Conservation (phyloP, 352 stramenopile species). For the Globisporangium takayamanum region DNA sequence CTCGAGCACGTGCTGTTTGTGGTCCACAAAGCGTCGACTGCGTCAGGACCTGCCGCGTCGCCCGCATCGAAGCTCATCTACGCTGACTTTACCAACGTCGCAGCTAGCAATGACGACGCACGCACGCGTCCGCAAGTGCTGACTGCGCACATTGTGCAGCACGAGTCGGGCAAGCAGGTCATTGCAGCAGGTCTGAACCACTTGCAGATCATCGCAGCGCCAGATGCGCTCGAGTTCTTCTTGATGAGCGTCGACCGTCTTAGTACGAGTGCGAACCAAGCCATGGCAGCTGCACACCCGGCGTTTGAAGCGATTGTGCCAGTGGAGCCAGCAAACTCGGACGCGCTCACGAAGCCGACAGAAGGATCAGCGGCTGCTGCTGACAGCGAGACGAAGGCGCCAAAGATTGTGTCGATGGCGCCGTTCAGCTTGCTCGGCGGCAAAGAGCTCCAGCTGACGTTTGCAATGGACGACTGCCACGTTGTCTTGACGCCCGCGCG, state of each 20-base stretch:
- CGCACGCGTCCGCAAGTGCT: constrained; percentile 36
- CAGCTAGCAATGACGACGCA: constrained; percentile 17
- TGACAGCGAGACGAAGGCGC: constrained; percentile 23
- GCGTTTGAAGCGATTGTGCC: constrained; percentile 16
- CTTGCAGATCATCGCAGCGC: constrained; percentile 35
- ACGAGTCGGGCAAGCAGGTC: constrained; percentile 37
- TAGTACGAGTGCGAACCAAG: constrained; percentile 41
- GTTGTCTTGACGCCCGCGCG: constrained; percentile 38
- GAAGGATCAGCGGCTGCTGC: neutral
- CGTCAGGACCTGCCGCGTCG: constrained; percentile 22
- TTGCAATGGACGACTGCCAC: constrained; percentile 51
- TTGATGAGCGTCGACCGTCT: constrained; percentile 57
- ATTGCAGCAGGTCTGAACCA: constrained; percentile 39
- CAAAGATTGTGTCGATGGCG: constrained; percentile 45
- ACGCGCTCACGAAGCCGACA: constrained; percentile 18
- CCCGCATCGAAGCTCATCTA: constrained; percentile 47
- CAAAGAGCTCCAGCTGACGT: constrained; percentile 42
- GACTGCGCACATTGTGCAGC: constrained; percentile 33
- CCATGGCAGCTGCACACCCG: constrained; percentile 36
- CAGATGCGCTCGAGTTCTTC: constrained; percentile 50
- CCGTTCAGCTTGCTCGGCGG: constrained; percentile 54
- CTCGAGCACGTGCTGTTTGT: constrained; percentile 45
- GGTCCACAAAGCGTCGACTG: constrained; percentile 35
- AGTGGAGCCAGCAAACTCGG: constrained; percentile 10
- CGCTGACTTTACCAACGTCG: constrained; percentile 39